A percentile compares a stretch with the other conserved stretches of the same genome.
These are phyloP conservation scores for Suillus bovinus DNA, from an alignment of 768 basidiomycete genomes.

Conservation along the genomic window DNA sequence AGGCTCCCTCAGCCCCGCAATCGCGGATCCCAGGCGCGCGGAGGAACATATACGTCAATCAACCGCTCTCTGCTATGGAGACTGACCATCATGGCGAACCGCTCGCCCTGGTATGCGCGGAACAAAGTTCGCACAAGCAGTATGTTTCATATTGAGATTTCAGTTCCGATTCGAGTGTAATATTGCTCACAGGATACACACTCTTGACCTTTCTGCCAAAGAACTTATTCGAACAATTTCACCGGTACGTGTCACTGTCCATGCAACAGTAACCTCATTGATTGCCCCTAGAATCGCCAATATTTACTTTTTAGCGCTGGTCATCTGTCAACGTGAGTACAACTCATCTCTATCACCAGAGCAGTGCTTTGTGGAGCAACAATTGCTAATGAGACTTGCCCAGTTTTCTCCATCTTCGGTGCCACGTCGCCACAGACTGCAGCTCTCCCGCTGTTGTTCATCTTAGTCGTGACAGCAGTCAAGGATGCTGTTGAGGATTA, in stretches of 20 bases:
- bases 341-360: neutral
- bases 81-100: conserved; percentile 77
- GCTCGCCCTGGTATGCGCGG: conserved; percentile 70
- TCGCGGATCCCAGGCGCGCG: conserved; percentile 48
- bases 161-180: neutral
- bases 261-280: neutral
- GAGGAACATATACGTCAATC: conserved; percentile 82
- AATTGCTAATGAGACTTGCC: conserved; percentile 10
- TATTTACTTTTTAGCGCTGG: conserved; percentile 85
- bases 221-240: conserved; percentile 94
- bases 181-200: conserved; percentile 70
- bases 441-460: conserved; percentile 84
- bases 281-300: conserved; percentile 69
- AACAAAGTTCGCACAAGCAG: conserved; percentile 96
- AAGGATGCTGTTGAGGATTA: conserved; percentile 98
- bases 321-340: conserved; percentile 71
- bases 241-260: conserved; percentile 51
- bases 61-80: conserved; percentile 62
- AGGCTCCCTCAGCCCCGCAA: conserved; percentile 15
- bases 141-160: conserved; percentile 41
- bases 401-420: conserved; percentile 91
- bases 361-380: conserved; percentile 3
- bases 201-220: conserved; percentile 88
- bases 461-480: conserved; percentile 84
- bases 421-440: conserved; percentile 81